Base-by-base conservation (phyloP, 1,139 yeast genomes). In the Yarrowia galli region DNA sequence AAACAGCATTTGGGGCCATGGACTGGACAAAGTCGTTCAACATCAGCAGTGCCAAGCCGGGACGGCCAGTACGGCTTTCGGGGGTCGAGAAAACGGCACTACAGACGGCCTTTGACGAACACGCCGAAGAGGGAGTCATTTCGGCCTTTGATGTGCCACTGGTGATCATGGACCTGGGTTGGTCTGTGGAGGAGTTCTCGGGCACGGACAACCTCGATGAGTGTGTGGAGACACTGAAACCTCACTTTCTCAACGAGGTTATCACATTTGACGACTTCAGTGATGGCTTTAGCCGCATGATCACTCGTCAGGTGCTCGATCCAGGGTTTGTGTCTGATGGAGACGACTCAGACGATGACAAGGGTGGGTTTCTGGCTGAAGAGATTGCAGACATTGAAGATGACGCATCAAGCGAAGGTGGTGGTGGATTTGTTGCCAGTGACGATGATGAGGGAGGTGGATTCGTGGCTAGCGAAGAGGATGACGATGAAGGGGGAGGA, bases 181-280 rank as follows among this genome's bases (percentile, higher is more conserved):
- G 66, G 66, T 25, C 56, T 9, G 66, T 61, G 18, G 56, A 61
- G 56, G 56, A 48, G 66, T 61, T 46, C 36, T 35, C 56, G 8
- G 51, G 42, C 20, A 42, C 64, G 7, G 64, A 58, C 9, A 58
- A 20, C 20, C 51, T 58, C 15, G 64, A 58, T 7, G 64, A 42
- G 22, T 58, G 64, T 13, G 64, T 58, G 10, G 51, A 58, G 25
- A 16, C 12, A 42, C 42, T 58, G 7, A n/a, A 18, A 15, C 49
- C 64, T 5, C 28, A 18, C 16, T 58, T 58, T 25, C 42, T 40
- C 15, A 43, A 20, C 10, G 64, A 58, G 3, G 42, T 42, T 5
- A 28, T 58, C 40, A 25, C 64, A 2, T 58, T 58, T 15, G 64
- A 58, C 42, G 51, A 32, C 49, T 58, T 58, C 12, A 28, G 40